Evolutionary conservation across 106 monocot species (phyloP), one percentile per base, ranked within the genome.

Genomic region (Dioscorea dumetorum): DNA sequence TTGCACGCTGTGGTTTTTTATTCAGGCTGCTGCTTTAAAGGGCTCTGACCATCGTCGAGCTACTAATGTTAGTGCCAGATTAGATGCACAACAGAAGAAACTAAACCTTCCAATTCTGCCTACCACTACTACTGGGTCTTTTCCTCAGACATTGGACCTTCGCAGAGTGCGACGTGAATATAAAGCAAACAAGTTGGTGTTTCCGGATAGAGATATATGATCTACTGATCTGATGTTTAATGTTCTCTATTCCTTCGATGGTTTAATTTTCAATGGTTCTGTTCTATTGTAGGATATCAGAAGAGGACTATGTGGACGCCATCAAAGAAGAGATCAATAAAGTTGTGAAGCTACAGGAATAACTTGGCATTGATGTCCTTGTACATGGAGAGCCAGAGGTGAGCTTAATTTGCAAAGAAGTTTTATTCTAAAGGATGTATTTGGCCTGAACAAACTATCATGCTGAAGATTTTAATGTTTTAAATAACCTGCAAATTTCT

Each of bases 381-480:
- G 88, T 85, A 28, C 88, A 88, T 57, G 88, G 88, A 63, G 88
- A 88, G 50, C 88, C 88, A 50, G 85, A 88, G 88, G 88, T 88
- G 56, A 70, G 60, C 57, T 17, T 53, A 41, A 41, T 41, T 41
- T 41, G 41, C 41, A 41, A 41, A 41, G 9, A 41, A 3, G 0
- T 8, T 19, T 15, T 35, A 18, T 19, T 8, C 15, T 19, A 5
- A 19, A 54, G 18, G 54, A 18, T 54, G 18, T 19, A 18, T 18
- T 19, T 54, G 18, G 41, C 10, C 41, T 41, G 41, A 41, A 41
- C 28, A 41, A 41, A 41, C 10, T 41, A 41, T 41, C 6, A 41
- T 41, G 41, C 41, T 41, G 41, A 41, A 28, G 28, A 28, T 1
- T 28, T 28, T 28, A 28, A 28, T 51, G 12, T 1, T 17, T 51